These are phyloP conservation scores for Paspalum vaginatum DNA, from an alignment of 176 grass and related monocot genomes.

Conservation along the genomic window DNA sequence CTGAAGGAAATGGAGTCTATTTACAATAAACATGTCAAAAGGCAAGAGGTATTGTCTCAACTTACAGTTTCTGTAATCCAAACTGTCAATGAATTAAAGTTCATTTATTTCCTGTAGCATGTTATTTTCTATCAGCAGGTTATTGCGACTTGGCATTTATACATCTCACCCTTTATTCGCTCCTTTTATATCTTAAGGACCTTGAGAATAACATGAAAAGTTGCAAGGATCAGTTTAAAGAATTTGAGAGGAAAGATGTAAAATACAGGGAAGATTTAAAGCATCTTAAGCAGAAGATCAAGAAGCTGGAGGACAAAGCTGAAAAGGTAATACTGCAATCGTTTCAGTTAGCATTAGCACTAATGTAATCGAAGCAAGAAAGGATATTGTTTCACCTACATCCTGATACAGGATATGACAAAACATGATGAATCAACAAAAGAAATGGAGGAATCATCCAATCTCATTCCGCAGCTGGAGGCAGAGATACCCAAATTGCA, in stretches of 20 bases:
- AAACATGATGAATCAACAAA: slow-evolving; percentile 70
- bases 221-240: slow-evolving; percentile 95
- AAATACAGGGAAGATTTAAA: slow-evolving; percentile 89
- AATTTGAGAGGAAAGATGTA: slow-evolving; percentile 86
- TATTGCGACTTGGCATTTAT: neutral
- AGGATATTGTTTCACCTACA: slow-evolving; percentile 20
- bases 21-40: slow-evolving; percentile 82
- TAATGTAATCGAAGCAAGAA: slow-evolving; percentile 12
- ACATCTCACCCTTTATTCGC: slow-evolving; percentile 16
- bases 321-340: slow-evolving; percentile 69
- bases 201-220: slow-evolving; percentile 82
- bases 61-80: slow-evolving; percentile 13
- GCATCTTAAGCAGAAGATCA: slow-evolving; percentile 89
- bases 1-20: slow-evolving; percentile 72
- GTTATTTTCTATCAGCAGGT: neutral
- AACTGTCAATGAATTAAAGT: slow-evolving; percentile 12
- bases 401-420: slow-evolving; percentile 57
- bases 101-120: slow-evolving; percentile 21
- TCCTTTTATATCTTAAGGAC: slow-evolving; percentile 51
- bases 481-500: slow-evolving; percentile 81
- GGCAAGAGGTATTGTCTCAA: slow-evolving; percentile 75
- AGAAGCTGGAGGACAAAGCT: slow-evolving; percentile 83
- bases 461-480: slow-evolving; percentile 80
- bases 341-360: neutral
- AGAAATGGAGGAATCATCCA: slow-evolving; percentile 74